Base-by-base conservation (phyloP, 345 rosid genomes). In the Gossypium anomalum region DNA sequence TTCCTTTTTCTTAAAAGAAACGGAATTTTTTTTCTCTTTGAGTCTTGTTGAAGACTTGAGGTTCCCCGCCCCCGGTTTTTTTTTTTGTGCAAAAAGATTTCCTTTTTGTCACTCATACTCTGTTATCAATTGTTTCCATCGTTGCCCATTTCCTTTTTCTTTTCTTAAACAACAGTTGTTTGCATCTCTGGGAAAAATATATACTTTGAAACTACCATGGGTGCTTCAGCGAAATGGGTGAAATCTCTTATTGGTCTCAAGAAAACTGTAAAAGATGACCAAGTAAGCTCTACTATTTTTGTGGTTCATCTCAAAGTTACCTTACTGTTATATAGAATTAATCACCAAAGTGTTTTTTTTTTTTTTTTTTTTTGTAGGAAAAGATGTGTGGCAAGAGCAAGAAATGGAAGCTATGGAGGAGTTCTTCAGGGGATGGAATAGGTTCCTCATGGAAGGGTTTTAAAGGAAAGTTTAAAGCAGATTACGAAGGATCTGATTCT, bases 141-240 rank as follows among this genome's bases (percentile, higher is more conserved):
- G 41, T 34, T 5, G 7, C 7, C 41, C 41, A 34, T 34, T 34
- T 34, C 7, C 41, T 5, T 34, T 34, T 34, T 34, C 41, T 34
- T 34, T 34, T 34, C 41, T 34, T 34, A 34, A 34, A 34, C 5
- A 34, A 5, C 41, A 34, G 25, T 56, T 20, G 4, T 23, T 63
- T 61, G 2, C 11, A 56, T 49, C 29, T 27, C 63, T 58, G 34
- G 38, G 8, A 10, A 57, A 57, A 57, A 17, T 49, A 11, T 52
- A 1, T 52, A 15, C 2, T 3, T 53, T 14, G 22, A 23, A 14
- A 38, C 12, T 69, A 27, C 29, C 69, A 94, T 94, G 98, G 98
- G 98, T 84, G 97, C 90, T 77, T 88, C 98, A 64, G 98, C 95
- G 34, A 94, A 88, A 78, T 94, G 98, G 98, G 90, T 94, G 13